A percentile compares a stretch with the other conserved stretches of the same genome.
Conservation (phyloP, 2,329 filamentous ascomycete genomes). For the Coleophoma cylindrospora region DNA sequence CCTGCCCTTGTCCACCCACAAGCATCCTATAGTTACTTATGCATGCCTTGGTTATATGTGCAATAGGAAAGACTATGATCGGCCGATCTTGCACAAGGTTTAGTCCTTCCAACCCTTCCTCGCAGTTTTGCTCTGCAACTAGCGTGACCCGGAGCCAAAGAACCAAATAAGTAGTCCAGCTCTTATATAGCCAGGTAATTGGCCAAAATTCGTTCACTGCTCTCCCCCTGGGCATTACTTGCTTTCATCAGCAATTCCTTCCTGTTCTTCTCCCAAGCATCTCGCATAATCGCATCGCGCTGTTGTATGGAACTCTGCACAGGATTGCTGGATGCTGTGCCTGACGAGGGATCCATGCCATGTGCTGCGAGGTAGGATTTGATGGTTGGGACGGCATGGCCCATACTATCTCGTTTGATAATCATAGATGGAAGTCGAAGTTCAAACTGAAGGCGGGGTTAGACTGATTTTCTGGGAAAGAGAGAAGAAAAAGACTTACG, state of each 20-base stretch:
- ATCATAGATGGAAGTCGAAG: conserved; percentile 59
- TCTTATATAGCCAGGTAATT: conserved; percentile 19
- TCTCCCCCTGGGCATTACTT: conserved; percentile 16
- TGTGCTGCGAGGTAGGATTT: neutral
- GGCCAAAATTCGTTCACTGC: conserved; percentile 17
- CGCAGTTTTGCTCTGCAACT: no score
- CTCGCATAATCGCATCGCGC: conserved; percentile 41
- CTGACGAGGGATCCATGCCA: conserved; percentile 21
- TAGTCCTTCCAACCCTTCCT: no score
- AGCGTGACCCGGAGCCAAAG: no score
- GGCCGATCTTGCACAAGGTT: no score
- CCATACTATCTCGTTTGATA: conserved; percentile 33
- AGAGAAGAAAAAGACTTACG: conserved; percentile 31
- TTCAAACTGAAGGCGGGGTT: conserved; percentile 37
- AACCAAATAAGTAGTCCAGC: neutral
- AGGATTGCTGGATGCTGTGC: conserved; percentile 24
- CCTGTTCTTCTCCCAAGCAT: conserved; percentile 37
- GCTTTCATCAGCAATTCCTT: conserved; percentile 28
- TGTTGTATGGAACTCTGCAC: conserved; percentile 41
- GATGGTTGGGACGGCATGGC: conserved; percentile 3
- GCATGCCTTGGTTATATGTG: no score
- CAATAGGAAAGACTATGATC: no score
- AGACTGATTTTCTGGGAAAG: neutral
- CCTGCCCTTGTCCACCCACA: no score
- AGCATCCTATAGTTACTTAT: no score